phyloP scores from a whole-genome alignment of 2,329 filamentous ascomycete genomes.

The Diplocarpon mali region DNA sequence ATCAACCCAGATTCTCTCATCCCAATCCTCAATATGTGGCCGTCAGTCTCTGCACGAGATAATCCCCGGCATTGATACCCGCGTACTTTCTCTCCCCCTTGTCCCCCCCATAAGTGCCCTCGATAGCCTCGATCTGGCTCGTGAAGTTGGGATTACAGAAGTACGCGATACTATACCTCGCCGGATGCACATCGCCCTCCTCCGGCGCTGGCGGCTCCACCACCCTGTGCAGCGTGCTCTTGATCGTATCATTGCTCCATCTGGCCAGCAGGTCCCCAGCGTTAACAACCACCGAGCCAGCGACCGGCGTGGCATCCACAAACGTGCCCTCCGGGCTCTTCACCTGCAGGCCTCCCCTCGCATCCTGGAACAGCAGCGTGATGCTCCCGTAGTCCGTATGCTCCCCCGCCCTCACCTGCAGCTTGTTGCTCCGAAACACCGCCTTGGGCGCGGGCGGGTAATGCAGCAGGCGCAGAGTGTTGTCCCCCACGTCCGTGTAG shows the following conservation, averaged over 20 bases:
- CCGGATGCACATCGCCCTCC: conserved; percentile 48
- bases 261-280: conserved; percentile 76
- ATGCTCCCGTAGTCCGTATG: conserved; percentile 43
- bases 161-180: conserved; percentile 80
- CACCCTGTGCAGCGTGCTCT: conserved; percentile 80
- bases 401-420: conserved; percentile 37
- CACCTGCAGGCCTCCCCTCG: conserved; percentile 39
- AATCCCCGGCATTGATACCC: conserved; percentile 68
- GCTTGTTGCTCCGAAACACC: conserved; percentile 39
- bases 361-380: conserved; percentile 44
- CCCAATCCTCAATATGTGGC: conserved; percentile 50
- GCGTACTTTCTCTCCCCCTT: conserved; percentile 66
- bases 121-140: conserved; percentile 51
- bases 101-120: conserved; percentile 46
- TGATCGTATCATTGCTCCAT: conserved; percentile 88
- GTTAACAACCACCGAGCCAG: conserved; percentile 75
- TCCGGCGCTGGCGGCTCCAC: conserved; percentile 64
- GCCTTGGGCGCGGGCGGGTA: conserved; percentile 39
- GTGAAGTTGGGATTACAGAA: conserved; percentile 63
- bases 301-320: conserved; percentile 73
- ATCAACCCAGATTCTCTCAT: neutral
- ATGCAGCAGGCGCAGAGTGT: conserved; percentile 49
- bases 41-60: conserved; percentile 65
- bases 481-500: conserved; percentile 56
- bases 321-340: conserved; percentile 65